Conservation (phyloP, 768 basidiomycete genomes). For the Trametes villosa region DNA sequence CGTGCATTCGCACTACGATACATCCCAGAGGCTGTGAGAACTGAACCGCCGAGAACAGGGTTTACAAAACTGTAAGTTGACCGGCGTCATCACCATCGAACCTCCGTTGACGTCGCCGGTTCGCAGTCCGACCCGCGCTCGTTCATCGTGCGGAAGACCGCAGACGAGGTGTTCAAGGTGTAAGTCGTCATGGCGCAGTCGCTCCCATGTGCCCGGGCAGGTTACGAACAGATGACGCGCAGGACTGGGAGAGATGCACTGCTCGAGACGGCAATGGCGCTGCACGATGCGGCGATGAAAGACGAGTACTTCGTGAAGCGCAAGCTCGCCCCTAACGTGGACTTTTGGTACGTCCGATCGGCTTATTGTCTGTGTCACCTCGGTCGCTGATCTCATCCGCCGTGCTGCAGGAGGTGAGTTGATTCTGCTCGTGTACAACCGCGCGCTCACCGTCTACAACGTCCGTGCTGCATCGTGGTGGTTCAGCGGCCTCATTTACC, state of each 20-base stretch:
- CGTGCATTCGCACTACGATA: slow-evolving; percentile 22
- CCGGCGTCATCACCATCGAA: neutral
- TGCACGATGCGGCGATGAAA: slow-evolving; percentile 87
- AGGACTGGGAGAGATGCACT: slow-evolving; percentile 88
- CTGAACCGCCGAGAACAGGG: slow-evolving; percentile 37
- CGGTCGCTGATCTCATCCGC: slow-evolving; percentile 5
- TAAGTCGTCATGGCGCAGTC: slow-evolving; percentile 39
- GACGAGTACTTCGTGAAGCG: slow-evolving; percentile 89
- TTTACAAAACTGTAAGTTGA: slow-evolving; percentile 71
- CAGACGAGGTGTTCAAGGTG: slow-evolving; percentile 91
- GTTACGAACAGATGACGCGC: neutral
- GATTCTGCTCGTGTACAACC: neutral
- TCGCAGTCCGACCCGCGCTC: slow-evolving; percentile 85
- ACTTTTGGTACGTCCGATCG: slow-evolving; percentile 72
- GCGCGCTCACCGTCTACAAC: slow-evolving; percentile 5
- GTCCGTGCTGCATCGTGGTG: slow-evolving; percentile 11
- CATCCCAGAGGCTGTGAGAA: neutral
- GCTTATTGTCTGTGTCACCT: neutral
- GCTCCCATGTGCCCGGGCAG: too few relatives aligned
- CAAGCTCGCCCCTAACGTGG: slow-evolving; percentile 86
- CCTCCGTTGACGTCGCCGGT: neutral
- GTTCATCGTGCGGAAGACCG: slow-evolving; percentile 88
- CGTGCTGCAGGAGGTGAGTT: slow-evolving; percentile 53
- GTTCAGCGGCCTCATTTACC: slow-evolving; percentile 84
- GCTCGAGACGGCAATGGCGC: slow-evolving; percentile 85